Base-by-base conservation (phyloP, 352 stramenopile species). In the Phytophthora colocasiae region DNA sequence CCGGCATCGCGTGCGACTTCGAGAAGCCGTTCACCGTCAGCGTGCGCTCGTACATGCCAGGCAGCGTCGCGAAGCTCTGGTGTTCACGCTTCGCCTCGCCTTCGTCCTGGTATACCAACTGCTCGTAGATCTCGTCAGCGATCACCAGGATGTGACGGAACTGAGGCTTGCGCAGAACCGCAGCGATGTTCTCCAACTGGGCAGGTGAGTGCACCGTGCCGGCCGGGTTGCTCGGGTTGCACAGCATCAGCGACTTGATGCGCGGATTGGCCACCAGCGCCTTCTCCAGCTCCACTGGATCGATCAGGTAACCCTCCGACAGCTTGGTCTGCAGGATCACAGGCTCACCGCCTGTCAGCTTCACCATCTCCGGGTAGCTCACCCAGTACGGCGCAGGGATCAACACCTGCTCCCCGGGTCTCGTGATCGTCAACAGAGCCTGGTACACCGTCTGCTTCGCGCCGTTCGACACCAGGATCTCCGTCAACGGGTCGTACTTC, bases 311-410 rank as follows among this genome's bases (percentile, higher is more conserved):
- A 26, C 40, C 54, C 59, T 98, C 89, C 45, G 94, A 85, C 32
- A 94, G 77, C 39, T 73, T 90, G 3, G 95, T 98, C 64, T 93
- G 89, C n/a, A 99, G 75, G 54, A 98, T 91, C 8, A 98, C 78
- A 6, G 95, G 90, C 45, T 89, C 85, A 2, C 91, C 96, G 15
- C 87, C 91, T 1, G 89, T 90, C 39, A 99, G 78, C 53, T 91
- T 88, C n/a, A 94, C 93, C 78, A 99, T 99, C 77, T 98, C 95
- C 7, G 96, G 96, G 85, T 99, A 99, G 29, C 88, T 98, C 27
- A 98, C 95, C 96, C 96, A 99, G 81, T 98, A 99, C 12, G 97
- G 97, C 41, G 96, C 91, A 38, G 97, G 97, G 40, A 99, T 95
- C 46, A 99, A 75, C 4, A 99, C 96, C 58, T 98, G 85, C 71